These are phyloP conservation scores for Chaetoceros tenuissimus DNA, from an alignment of 108 stramenopile genomes.

Conservation along the genomic window DNA sequence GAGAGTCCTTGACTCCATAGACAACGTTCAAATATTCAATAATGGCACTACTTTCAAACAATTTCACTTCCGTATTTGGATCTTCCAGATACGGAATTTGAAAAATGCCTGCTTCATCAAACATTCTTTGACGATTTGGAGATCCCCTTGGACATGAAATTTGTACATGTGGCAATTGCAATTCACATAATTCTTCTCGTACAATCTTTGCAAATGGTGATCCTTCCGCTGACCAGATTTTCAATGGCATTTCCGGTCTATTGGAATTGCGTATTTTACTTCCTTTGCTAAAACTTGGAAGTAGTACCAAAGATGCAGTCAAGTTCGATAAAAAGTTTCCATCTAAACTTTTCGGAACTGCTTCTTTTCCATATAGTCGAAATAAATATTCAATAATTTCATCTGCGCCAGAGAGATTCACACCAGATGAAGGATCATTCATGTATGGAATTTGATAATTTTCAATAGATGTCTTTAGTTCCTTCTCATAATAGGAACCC, in stretches of 20 bases:
- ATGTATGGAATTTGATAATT: no score
- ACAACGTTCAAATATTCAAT: conserved; percentile 45
- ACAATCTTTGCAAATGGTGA: conserved; percentile 28
- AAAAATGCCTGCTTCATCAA: conserved; percentile 12
- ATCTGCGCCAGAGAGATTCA: no score
- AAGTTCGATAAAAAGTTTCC: no score
- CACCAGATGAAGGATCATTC: no score
- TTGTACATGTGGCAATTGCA: conserved; percentile 18
- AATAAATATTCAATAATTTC: neutral
- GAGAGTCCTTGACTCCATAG: no score
- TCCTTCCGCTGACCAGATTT: conserved; percentile 30
- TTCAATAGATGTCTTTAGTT: no score
- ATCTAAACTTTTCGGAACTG: no score
- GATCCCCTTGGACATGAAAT: conserved; percentile 24
- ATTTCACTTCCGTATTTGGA: conserved; percentile 41
- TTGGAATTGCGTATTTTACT: conserved; percentile 10
- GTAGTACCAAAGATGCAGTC: no score
- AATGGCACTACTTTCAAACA: conserved; percentile 61
- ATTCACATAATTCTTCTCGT: conserved; percentile 9
- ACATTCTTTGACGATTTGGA: conserved; percentile 25
- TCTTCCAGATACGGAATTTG: conserved; percentile 62
- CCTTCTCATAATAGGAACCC: no score
- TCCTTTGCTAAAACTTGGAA: conserved; percentile 2
- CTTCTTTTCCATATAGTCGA: neutral
- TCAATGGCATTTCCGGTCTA: conserved; percentile 10